phyloP scores from a whole-genome alignment of 1,284 basidiomycete species.

The Amylostereum chailletii region DNA sequence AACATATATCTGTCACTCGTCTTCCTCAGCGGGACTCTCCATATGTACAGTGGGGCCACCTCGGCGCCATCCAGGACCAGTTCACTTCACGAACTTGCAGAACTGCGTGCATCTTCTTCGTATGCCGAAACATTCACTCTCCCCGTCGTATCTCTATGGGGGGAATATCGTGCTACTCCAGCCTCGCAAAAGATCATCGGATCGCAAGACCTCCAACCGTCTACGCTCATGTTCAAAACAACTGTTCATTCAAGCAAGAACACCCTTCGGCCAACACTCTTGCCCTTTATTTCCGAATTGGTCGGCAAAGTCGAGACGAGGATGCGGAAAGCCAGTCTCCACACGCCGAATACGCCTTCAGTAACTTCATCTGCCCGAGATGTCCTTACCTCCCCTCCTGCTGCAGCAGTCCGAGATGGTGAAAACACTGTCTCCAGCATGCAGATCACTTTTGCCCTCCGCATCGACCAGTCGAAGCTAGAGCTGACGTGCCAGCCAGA shows the following conservation, averaged over 20 bases:
- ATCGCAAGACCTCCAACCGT: slow-evolving; percentile 31
- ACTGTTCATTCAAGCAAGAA: slow-evolving; percentile 85
- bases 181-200: slow-evolving; percentile 27
- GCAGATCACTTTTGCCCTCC: slow-evolving; percentile 75
- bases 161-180: slow-evolving; percentile 63
- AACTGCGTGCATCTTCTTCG: too few relatives aligned
- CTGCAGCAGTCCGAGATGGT: too few relatives aligned
- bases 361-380: slow-evolving; percentile 4
- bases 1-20: slow-evolving; percentile 66
- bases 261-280: slow-evolving; percentile 67
- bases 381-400: slow-evolving; percentile 5
- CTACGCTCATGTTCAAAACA: slow-evolving; percentile 64
- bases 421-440: slow-evolving; percentile 32
- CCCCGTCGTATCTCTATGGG: slow-evolving; percentile 78
- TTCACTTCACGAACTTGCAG: slow-evolving; percentile 25
- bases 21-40: slow-evolving; percentile 76
- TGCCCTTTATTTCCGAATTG: slow-evolving; percentile 78
- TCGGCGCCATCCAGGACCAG: slow-evolving; percentile 25
- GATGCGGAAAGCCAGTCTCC: slow-evolving; percentile 34
- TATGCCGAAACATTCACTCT: slow-evolving; percentile 58
- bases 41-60: slow-evolving; percentile 44
- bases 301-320: slow-evolving; percentile 56
- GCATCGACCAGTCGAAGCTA: slow-evolving; percentile 81
- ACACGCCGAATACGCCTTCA: slow-evolving; percentile 12
- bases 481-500: slow-evolving; percentile 82